A percentile compares a stretch with the other conserved stretches of the same genome.
Conservation (phyloP, 768 basidiomycete species). For the Pholiota microspora region DNA sequence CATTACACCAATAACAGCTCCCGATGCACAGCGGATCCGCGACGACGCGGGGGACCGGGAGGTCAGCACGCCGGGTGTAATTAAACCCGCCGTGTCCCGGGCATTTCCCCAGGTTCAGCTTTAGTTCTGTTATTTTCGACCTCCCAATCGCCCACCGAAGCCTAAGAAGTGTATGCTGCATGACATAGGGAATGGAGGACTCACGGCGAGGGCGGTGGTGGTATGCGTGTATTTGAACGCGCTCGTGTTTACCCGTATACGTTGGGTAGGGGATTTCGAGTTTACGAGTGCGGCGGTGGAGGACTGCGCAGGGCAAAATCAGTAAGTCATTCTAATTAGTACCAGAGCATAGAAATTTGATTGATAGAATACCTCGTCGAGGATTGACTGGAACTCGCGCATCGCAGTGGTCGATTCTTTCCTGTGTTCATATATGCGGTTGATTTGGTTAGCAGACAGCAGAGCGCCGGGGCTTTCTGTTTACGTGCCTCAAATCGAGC, state of each 20-base stretch:
- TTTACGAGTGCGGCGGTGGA: too few relatives aligned
- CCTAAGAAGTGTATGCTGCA: neutral
- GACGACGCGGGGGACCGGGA: too few relatives aligned
- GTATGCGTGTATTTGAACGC: constrained; percentile 14
- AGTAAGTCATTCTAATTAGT: neutral
- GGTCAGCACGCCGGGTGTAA: too few relatives aligned
- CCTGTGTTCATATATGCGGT: constrained; percentile 4
- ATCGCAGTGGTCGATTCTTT: neutral
- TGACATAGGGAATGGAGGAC: constrained; percentile 1
- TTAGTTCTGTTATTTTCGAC: too few relatives aligned
- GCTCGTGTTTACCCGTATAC: neutral
- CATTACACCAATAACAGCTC: too few relatives aligned
- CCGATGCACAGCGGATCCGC: too few relatives aligned
- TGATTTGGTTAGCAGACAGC: too few relatives aligned
- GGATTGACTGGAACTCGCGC: neutral
- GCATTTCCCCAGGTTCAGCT: too few relatives aligned
- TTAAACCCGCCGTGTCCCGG: too few relatives aligned
- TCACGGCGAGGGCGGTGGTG: constrained; percentile 23
- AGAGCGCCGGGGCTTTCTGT: neutral
- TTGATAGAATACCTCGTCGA: neutral
- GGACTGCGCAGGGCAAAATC: neutral
- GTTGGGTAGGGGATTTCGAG: neutral
- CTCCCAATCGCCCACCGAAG: too few relatives aligned
- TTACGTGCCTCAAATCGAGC: constrained; percentile 13
- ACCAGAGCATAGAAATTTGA: neutral